Evolutionary conservation across 352 stramenopile species (phyloP).

Genomic region (Pythium vanterpoolii): DNA sequence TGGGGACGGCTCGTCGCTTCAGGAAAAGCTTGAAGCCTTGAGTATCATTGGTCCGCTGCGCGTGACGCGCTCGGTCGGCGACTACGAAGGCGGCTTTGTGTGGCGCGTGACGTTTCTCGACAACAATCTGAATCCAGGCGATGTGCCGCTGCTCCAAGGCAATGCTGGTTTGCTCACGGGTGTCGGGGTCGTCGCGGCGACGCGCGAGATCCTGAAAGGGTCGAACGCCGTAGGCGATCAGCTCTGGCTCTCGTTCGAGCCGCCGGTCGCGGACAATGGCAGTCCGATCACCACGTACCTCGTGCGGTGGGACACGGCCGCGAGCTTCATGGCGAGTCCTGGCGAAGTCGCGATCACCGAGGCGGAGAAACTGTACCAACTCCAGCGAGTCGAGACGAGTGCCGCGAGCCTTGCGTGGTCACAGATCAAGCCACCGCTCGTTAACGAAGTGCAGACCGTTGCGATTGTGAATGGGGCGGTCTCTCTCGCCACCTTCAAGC

Average conservation of each 20-base stretch:
- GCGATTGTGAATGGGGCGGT: conserved; percentile 28
- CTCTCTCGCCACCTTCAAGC: conserved; percentile 32
- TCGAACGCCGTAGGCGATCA: conserved; percentile 69
- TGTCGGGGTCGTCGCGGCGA: conserved; percentile 39
- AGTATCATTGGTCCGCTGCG: conserved; percentile 42
- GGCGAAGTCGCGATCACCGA: conserved; percentile 49
- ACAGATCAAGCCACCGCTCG: conserved; percentile 24
- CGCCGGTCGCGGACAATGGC: conserved; percentile 56
- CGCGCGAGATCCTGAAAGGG: conserved; percentile 52
- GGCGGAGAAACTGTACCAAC: conserved; percentile 43
- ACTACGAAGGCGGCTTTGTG: conserved; percentile 53
- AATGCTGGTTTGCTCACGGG: conserved; percentile 36
- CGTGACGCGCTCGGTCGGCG: conserved; percentile 37
- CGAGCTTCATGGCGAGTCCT: conserved; percentile 46
- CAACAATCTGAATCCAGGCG: conserved; percentile 54
- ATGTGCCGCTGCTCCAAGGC: conserved; percentile 44
- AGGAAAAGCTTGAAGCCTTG: conserved; percentile 72
- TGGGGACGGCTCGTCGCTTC: conserved; percentile 53
- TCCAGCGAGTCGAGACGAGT: conserved; percentile 48
- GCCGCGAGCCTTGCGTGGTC: conserved; percentile 63
- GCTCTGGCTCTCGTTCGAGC: conserved; percentile 76
- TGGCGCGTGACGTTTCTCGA: conserved; percentile 82
- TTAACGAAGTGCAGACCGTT: conserved; percentile 45
- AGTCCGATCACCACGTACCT: conserved; percentile 63
- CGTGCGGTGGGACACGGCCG: conserved; percentile 64